Evolutionary conservation across 1,284 basidiomycete species (phyloP), one percentile per base, ranked within the genome.

Genomic region (Apiotrichum sp.): DNA sequence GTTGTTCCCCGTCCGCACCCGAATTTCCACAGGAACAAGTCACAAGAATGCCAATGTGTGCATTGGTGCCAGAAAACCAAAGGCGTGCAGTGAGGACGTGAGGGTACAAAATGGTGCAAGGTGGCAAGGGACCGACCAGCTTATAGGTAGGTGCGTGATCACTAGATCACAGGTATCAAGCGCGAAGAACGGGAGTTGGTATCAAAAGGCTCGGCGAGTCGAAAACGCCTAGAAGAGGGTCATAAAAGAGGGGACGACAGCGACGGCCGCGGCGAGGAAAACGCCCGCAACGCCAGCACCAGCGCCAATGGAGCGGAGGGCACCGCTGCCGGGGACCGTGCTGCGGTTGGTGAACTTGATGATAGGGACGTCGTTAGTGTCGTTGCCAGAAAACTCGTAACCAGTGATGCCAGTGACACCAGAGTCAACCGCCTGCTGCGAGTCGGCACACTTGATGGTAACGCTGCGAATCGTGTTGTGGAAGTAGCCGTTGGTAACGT

Each of bases 401-500:
- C 71, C 71, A n/a, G 45, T 39, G 34, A 46, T 47, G 47, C 9
- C 35, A 29, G 29, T 9, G 29, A 40, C 13, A 6, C 31, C 10
- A 0, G 64, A 67, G 32, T 61, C 64, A 9, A 32, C 40, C 4
- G 48, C 31, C 8, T 34, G 52, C 11, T 55, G 45, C 8, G 59
- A 50, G 47, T 59, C 55, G 8, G 63, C 64, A 53, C 73, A 75
- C 6, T 41, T 56, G 31, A 75, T 59, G 31, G 56, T 61, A 43
- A 75, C 58, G 42, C 57, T 62, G 55, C 69, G 61, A 32, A 75
- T 36, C 7, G 68, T 69, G 53, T 69, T 69, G 62, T 65, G 68
- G 56, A 68, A 75, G 57, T 70, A 71, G 33, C 71, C 71, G 50
- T 68, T 68, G 36, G 84, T 68, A 44, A 74, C 57, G 73, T 89